Percentiles rank a stretch among this genome's conserved stretches.
These are phyloP conservation scores for Chionographis japonica DNA, from an alignment of 106 monocot species.

Conservation along the genomic window DNA sequence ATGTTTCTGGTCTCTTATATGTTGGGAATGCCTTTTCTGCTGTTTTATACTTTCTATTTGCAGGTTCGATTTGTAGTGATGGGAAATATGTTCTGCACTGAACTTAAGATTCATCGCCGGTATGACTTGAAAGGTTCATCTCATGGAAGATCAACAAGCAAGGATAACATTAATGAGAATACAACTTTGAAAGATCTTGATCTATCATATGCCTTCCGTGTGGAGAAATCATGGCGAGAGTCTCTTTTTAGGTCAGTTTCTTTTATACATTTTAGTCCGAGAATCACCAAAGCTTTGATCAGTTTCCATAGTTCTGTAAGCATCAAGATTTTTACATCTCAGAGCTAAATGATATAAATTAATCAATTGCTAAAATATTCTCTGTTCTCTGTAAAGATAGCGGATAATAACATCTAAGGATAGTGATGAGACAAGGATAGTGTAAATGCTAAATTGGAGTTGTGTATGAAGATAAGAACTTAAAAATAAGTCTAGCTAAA, in stretches of 20 bases:
- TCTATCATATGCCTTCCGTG: slow-evolving; percentile 75
- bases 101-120: slow-evolving; percentile 71
- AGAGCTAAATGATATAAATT: too few relatives aligned
- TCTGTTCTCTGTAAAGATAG: neutral
- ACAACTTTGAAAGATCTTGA: slow-evolving; percentile 95
- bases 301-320: neutral
- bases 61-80: slow-evolving; percentile 97
- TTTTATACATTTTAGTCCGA: neutral
- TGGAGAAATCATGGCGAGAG: slow-evolving; percentile 92
- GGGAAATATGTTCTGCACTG: slow-evolving; percentile 99
- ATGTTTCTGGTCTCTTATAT: neutral
- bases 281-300: neutral
- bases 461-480: too few relatives aligned
- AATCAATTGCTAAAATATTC: neutral
- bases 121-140: slow-evolving; percentile 96
- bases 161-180: slow-evolving; percentile 58
- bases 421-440: too few relatives aligned
- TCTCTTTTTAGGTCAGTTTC: slow-evolving; percentile 72
- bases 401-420: too few relatives aligned
- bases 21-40: slow-evolving; percentile 1
- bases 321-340: too few relatives aligned
- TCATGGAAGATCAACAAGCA: slow-evolving; percentile 70
- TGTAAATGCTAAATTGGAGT: too few relatives aligned
- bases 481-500: too few relatives aligned
- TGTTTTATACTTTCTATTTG: slow-evolving; percentile 15